These are phyloP conservation scores for Nemania sp. DNA, from an alignment of 2,329 filamentous ascomycete genomes.

Conservation along the genomic window DNA sequence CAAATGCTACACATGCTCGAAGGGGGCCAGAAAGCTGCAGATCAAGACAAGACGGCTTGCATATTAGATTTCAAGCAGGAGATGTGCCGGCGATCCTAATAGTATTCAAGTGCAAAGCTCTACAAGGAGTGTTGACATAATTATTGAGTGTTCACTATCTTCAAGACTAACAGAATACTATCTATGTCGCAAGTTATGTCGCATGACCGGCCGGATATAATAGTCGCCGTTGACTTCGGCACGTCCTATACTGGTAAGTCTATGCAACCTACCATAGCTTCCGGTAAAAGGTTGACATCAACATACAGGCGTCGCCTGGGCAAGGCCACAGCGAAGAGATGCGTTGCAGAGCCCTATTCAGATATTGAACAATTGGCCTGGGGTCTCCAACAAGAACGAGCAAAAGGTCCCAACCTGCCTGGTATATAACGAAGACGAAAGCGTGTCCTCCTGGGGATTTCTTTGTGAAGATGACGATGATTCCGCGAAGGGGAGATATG, in stretches of 20 bases:
- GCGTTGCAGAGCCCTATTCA: constrained; percentile 47
- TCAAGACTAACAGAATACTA: neutral
- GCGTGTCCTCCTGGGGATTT: constrained; percentile 56
- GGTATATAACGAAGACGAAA: constrained; percentile 48
- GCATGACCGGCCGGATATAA: constrained; percentile 42
- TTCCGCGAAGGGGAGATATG: constrained; percentile 42
- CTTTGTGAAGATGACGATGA: constrained; percentile 51
- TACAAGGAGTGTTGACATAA: neutral
- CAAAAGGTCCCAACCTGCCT: constrained; percentile 58
- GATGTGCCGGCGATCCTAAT: neutral
- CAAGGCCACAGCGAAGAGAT: constrained; percentile 35
- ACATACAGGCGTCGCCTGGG: constrained; percentile 44
- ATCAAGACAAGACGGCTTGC: neutral
- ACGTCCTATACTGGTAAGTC: constrained; percentile 43
- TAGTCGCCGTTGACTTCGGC: constrained; percentile 50
- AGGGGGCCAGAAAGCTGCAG: neutral
- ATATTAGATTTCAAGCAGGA: neutral
- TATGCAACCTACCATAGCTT: neutral
- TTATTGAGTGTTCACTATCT: neutral
- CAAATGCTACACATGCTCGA: neutral
- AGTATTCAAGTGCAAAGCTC: neutral
- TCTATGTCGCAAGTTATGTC: constrained; percentile 9
- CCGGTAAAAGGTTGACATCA: neutral
- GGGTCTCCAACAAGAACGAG: constrained; percentile 54
- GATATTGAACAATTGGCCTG: constrained; percentile 57